These are phyloP conservation scores for Globisporangium carolinianum DNA, from an alignment of 352 stramenopile genomes.

Conservation along the genomic window DNA sequence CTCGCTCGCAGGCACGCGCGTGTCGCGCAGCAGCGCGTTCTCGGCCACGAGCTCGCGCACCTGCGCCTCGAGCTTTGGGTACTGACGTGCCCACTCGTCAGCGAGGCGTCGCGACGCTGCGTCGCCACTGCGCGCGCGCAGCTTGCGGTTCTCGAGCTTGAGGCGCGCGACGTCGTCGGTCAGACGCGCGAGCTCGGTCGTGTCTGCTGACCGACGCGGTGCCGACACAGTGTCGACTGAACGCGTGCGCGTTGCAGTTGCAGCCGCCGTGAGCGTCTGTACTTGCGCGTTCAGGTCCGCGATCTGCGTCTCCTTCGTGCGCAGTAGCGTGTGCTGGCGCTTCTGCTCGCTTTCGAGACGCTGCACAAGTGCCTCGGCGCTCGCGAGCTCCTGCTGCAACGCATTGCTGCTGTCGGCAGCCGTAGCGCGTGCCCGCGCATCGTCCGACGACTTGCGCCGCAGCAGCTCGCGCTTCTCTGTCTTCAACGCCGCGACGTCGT, in stretches of 20 bases:
- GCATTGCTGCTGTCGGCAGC: constrained; percentile 11
- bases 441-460: constrained; percentile 19
- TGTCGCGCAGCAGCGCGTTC: constrained; percentile 47
- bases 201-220: constrained; percentile 4
- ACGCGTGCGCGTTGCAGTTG: neutral
- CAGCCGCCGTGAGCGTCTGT: constrained; percentile 9
- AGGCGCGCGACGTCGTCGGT: constrained; percentile 37
- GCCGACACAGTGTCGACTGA: constrained; percentile 8
- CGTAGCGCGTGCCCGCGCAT: neutral
- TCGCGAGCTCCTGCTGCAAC: constrained; percentile 22
- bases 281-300: constrained; percentile 28
- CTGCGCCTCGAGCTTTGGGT: constrained; percentile 33
- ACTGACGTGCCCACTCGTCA: constrained; percentile 35
- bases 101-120: constrained; percentile 6
- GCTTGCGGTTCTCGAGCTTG: constrained; percentile 41
- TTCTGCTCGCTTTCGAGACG: constrained; percentile 39
- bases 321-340: constrained; percentile 32
- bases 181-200: constrained; percentile 24
- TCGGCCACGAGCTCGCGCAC: constrained; percentile 42
- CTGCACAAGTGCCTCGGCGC: constrained; percentile 27
- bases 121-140: constrained; percentile 16
- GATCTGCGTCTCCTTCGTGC: constrained; percentile 39
- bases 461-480: constrained; percentile 37
- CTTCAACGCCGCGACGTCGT: constrained; percentile 30
- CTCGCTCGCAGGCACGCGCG: constrained; percentile 29